These are phyloP conservation scores for Eucalyptus curtisii DNA, from an alignment of 345 rosid genomes.

Conservation along the genomic window DNA sequence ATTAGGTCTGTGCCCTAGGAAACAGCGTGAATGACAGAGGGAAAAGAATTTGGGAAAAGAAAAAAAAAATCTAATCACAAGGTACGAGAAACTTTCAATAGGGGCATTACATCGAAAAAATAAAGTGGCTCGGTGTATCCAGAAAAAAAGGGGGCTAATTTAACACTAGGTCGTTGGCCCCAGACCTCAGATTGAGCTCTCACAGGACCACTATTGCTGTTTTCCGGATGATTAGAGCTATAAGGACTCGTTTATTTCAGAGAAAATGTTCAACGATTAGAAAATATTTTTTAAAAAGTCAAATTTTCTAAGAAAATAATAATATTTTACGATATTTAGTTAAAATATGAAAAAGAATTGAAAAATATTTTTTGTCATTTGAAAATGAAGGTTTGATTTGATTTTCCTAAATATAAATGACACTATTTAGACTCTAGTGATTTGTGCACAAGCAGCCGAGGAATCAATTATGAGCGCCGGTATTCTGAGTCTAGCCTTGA, in stretches of 20 bases:
- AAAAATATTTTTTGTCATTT: too few relatives aligned
- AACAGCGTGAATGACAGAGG: not conserved
- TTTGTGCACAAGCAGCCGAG: fast-evolving
- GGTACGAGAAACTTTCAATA: not conserved
- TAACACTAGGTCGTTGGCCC: not conserved
- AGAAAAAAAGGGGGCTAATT: not conserved
- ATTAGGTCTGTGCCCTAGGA: too few relatives aligned
- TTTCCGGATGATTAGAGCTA: not conserved
- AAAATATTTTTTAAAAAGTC: too few relatives aligned
- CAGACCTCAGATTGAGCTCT: not conserved
- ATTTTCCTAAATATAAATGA: too few relatives aligned
- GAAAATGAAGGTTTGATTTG: too few relatives aligned
- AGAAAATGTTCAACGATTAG: too few relatives aligned
- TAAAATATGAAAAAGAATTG: too few relatives aligned
- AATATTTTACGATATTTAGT: too few relatives aligned
- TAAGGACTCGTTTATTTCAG: too few relatives aligned
- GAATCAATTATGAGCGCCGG: fast-evolving
- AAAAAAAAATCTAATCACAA: not conserved
- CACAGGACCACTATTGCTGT: not conserved
- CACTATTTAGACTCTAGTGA: too few relatives aligned
- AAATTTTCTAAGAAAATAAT: too few relatives aligned
- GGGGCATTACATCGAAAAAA: not conserved
- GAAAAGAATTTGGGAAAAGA: not conserved
- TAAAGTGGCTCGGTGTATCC: not conserved
- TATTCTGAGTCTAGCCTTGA: too few relatives aligned